Base-by-base conservation (phyloP, 768 basidiomycete species). In the Lenzites betulinus region DNA sequence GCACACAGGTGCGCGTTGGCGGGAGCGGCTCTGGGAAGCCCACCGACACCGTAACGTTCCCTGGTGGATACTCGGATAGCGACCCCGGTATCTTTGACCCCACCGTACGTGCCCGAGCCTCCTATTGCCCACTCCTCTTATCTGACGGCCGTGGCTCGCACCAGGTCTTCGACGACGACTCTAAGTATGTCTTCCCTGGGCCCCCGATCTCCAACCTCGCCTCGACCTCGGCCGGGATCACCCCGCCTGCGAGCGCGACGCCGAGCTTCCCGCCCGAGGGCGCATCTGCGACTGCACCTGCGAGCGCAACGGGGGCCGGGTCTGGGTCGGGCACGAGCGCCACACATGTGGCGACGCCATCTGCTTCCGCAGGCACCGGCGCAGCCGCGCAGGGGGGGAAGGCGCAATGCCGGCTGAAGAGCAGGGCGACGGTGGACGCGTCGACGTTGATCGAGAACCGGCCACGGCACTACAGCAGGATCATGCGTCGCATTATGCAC, bases 61-160 rank as follows among this genome's bases (percentile, higher is more conserved):
- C 91, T 1, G 91, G 90, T 22, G 90, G 83, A 12, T 93, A 93
- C 77, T 79, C 69, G 36, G 88, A 89, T 69, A 76, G 64, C 48
- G 89, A 92, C 67, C 85, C 90, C 1, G 92, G 90, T 51, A 89
- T 92, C 71, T 84, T 81, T 64, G 84, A 79, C 61, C 78, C 80
- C n/a, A 69, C 74, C 42, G 82, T 81, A 65, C 54, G 72, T 51
- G 16, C 18, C n/a, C n/a, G n/a, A n/a, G n/a, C 49, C 33, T 33
- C 36, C n/a, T 12, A 35, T 20, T 33, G 58, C 16, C 15, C 36
- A 2, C 7, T 13, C 33, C 20, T n/a, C 18, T 30, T 28, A 1
- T 6, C 36, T 43, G 12, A 23, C 30, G 15, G 49, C 36, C 33
- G 23, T 49, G 39, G 26, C 18, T 23, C 22, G 8, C 38, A n/a